Evolutionary conservation across 2,329 filamentous ascomycete species (phyloP).

Genomic region (Hypomyces perniciosus): DNA sequence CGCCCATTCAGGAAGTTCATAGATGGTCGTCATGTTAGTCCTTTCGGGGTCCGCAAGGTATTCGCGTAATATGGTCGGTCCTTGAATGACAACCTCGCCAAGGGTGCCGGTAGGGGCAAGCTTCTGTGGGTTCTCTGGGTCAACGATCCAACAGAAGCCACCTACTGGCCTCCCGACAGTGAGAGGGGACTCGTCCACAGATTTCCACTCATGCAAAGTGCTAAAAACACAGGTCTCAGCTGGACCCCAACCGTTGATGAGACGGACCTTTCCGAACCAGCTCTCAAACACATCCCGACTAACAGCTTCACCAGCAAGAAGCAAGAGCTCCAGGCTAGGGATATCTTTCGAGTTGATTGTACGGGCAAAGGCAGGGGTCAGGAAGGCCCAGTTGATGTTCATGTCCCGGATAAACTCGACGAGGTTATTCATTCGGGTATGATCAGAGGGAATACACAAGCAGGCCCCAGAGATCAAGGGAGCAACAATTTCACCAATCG

Average conservation of each 20-base stretch:
- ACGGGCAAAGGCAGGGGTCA: slow-evolving; percentile 4
- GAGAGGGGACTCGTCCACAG: background rate
- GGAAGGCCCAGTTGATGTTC: background rate
- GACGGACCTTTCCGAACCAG: slow-evolving; percentile 5
- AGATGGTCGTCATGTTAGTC: background rate
- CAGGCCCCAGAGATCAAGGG: slow-evolving; percentile 5
- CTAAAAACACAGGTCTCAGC: slow-evolving; percentile 9
- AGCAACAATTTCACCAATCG: slow-evolving; percentile 3
- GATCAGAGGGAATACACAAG: background rate
- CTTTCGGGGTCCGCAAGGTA: slow-evolving; percentile 4
- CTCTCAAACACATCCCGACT: background rate
- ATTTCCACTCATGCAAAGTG: slow-evolving; percentile 2
- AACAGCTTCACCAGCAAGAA: slow-evolving; percentile 4
- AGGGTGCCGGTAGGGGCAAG: slow-evolving; percentile 2
- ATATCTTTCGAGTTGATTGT: slow-evolving; percentile 1
- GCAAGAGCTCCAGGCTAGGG: background rate
- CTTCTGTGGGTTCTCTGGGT: slow-evolving; percentile 1
- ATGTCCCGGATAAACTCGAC: background rate
- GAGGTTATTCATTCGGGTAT: background rate
- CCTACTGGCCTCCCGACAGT: slow-evolving; percentile 7
- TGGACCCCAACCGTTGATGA: slow-evolving; percentile 4
- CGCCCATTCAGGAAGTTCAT: slow-evolving; percentile 3
- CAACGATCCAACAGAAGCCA: slow-evolving; percentile 13
- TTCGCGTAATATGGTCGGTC: slow-evolving; percentile 4
- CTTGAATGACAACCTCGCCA: slow-evolving; percentile 5